phyloP scores from a whole-genome alignment of 2,329 filamentous ascomycete species.

The Tolypocladium pustulatum region DNA sequence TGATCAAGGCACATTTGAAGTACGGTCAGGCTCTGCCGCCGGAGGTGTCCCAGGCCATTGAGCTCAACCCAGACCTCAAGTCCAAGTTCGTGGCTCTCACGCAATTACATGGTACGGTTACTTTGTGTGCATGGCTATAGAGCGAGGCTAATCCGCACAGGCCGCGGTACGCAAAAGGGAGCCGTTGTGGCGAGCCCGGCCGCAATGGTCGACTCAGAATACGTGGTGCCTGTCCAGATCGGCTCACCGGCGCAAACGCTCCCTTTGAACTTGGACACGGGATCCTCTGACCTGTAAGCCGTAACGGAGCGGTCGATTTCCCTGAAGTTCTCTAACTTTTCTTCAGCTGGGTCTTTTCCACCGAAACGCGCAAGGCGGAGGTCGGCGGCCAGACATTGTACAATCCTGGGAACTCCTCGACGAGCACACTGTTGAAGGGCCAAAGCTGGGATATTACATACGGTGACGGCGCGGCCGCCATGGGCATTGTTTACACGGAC shows the following conservation, averaged over 20 bases:
- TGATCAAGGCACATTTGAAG: slow-evolving; percentile 24
- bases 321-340: slow-evolving; percentile 13
- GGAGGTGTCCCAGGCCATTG: slow-evolving; percentile 12
- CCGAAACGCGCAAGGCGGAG: slow-evolving; percentile 36
- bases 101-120: slow-evolving; percentile 2
- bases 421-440: slow-evolving; percentile 28
- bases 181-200: slow-evolving; percentile 16
- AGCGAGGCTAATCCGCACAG: background rate
- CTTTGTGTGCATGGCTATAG: background rate
- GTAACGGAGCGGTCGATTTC: background rate
- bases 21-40: slow-evolving; percentile 22
- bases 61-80: slow-evolving; percentile 11
- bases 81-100: slow-evolving; percentile 10
- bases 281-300: slow-evolving; percentile 36
- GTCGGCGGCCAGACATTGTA: slow-evolving; percentile 47
- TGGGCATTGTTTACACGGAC: slow-evolving; percentile 56
- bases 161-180: slow-evolving; percentile 10
- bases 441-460: slow-evolving; percentile 50
- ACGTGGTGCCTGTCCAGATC: slow-evolving; percentile 50
- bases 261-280: slow-evolving; percentile 61
- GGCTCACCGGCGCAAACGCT: slow-evolving; percentile 47
- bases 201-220: slow-evolving; percentile 39
- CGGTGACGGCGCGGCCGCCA: slow-evolving; percentile 53
- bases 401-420: slow-evolving; percentile 31
- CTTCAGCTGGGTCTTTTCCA: slow-evolving; percentile 59